A percentile compares a stretch with the other conserved stretches of the same genome.
These are phyloP conservation scores for Tripterygium wilfordii DNA, from an alignment of 177 flowering plant species.

Conservation along the genomic window DNA sequence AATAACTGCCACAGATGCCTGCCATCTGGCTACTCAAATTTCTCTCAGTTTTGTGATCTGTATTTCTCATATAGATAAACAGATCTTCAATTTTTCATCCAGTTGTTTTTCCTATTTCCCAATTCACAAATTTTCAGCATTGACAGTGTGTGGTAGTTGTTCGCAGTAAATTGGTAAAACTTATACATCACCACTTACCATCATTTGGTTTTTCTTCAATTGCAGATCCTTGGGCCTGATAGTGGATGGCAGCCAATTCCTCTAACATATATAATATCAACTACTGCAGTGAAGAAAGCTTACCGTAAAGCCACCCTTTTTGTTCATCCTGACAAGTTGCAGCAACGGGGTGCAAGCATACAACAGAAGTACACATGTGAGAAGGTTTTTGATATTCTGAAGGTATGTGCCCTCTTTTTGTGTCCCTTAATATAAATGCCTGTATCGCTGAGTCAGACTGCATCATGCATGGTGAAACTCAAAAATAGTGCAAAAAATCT, in stretches of 20 bases:
- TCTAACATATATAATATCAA: slow-evolving; percentile 65
- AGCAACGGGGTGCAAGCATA: slow-evolving; percentile 84
- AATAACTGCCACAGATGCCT: too few species aligned
- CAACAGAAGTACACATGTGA: slow-evolving; percentile 89
- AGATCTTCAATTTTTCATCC: too few species aligned
- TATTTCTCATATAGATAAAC: too few species aligned
- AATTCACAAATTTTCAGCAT: too few species aligned
- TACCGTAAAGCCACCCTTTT: slow-evolving; percentile 84
- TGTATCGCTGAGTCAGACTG: background rate
- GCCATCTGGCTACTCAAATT: too few species aligned
- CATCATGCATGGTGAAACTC: too few species aligned
- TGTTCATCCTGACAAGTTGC: slow-evolving; percentile 95
- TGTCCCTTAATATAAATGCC: background rate
- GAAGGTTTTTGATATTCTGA: slow-evolving; percentile 94
- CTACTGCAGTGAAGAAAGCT: slow-evolving; percentile 80
- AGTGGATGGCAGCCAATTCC: slow-evolving; percentile 93
- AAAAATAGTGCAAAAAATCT: too few species aligned
- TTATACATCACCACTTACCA: too few species aligned
- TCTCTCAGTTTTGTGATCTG: too few species aligned
- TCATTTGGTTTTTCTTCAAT: background rate
- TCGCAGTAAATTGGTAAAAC: too few species aligned
- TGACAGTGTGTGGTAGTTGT: too few species aligned
- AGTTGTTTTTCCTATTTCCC: too few species aligned
- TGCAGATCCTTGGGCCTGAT: slow-evolving; percentile 82
- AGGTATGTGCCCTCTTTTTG: slow-evolving; percentile 40